phyloP scores from a whole-genome alignment of 352 stramenopile genomes.

The Pythium pyrilobum region DNA sequence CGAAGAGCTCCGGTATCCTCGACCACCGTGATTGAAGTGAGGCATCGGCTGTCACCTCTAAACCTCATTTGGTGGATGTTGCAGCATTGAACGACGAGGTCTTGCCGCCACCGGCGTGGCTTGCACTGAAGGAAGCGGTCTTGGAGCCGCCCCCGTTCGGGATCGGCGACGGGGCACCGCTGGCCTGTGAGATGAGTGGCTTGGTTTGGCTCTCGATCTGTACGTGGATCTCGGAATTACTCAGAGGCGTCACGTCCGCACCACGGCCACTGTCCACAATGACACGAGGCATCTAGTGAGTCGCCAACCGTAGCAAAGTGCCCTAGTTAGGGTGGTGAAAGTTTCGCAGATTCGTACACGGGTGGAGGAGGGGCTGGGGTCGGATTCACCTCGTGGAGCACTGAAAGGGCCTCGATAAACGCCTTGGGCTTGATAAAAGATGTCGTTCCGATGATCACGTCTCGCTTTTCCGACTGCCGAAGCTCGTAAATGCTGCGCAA shows the following conservation, averaged over 20 bases:
- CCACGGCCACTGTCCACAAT: conserved; percentile 23
- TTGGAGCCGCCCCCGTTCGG: conserved; percentile 7
- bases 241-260: conserved; percentile 50
- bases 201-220: conserved; percentile 49
- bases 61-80: background rate
- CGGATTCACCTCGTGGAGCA: conserved; percentile 53
- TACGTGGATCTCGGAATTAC: conserved; percentile 62
- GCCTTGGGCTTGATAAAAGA: conserved; percentile 53
- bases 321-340: background rate
- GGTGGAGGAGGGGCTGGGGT: conserved; percentile 11
- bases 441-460: conserved; percentile 69
- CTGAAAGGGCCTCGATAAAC: conserved; percentile 55
- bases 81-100: conserved; percentile 11
- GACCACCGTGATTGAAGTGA: conserved; percentile 12
- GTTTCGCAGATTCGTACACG: conserved; percentile 10
- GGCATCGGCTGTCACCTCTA: background rate
- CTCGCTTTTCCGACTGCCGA: conserved; percentile 55
- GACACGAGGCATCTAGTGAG: background rate
- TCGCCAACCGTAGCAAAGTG: background rate
- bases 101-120: background rate
- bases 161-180: background rate
- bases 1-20: too few species aligned
- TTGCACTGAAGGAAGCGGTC: conserved; percentile 12
- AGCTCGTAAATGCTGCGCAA: conserved; percentile 80
- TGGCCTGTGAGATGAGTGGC: conserved; percentile 13